Percentiles rank a stretch among this genome's conserved stretches.
Conservation (phyloP, 1,284 basidiomycete species). For the Malassezia equina region DNA sequence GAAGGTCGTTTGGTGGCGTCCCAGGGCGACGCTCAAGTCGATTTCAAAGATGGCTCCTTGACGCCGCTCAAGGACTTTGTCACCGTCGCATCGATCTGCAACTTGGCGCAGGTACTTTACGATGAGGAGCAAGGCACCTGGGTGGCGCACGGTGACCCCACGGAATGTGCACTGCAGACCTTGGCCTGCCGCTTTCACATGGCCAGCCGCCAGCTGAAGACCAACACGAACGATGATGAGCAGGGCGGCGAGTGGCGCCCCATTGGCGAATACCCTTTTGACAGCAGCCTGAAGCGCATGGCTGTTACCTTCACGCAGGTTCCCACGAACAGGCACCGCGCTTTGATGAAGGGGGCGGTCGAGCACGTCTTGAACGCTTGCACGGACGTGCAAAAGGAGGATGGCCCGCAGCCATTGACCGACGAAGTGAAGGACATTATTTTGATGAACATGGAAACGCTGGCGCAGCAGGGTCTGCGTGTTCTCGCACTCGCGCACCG, state of each 20-base stretch:
- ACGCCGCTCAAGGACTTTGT: conserved; percentile 29
- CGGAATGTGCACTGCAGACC: conserved; percentile 58
- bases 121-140: conserved; percentile 50
- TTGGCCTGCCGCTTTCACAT: conserved; percentile 53
- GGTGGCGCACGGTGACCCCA: conserved; percentile 63
- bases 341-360: conserved; percentile 47
- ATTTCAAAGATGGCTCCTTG: conserved; percentile 22
- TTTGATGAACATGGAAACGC: conserved; percentile 39
- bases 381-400: conserved; percentile 21
- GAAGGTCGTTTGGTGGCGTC: conserved; percentile 47
- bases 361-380: conserved; percentile 42
- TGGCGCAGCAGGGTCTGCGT: conserved; percentile 39
- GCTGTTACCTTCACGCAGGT: conserved; percentile 50
- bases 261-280: conserved; percentile 52
- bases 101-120: conserved; percentile 44
- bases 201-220: conserved; percentile 23
- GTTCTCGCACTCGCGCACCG: conserved; percentile 42
- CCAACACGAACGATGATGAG: conserved; percentile 7
- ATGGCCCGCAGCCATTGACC: conserved; percentile 44
- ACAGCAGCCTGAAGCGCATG: conserved; percentile 45
- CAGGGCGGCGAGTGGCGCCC: conserved; percentile 32
- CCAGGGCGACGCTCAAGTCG: conserved; percentile 26
- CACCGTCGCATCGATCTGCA: conserved; percentile 45
- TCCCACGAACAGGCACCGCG: conserved; percentile 26
- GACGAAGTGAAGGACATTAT: conserved; percentile 26